phyloP scores from a whole-genome alignment of 192 early-diverging fungal species.

The Allomyces javanicus region DNA sequence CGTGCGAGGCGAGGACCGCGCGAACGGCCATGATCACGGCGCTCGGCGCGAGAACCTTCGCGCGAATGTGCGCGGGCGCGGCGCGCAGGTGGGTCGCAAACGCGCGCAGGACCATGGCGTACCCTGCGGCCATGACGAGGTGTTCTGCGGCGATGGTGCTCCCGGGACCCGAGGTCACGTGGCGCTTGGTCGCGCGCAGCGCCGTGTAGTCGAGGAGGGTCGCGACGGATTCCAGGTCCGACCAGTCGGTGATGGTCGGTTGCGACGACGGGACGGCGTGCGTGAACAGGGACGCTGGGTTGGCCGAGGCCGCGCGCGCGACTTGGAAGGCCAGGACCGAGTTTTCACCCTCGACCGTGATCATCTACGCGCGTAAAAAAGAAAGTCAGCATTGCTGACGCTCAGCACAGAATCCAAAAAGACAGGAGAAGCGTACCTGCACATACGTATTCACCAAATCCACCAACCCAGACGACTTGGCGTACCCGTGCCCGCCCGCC shows the following conservation, averaged over 20 bases:
- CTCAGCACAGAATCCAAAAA: too few species aligned
- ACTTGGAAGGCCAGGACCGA: not conserved
- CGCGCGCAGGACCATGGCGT: not conserved
- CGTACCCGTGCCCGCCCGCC: constrained; percentile 67
- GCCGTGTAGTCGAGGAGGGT: not conserved
- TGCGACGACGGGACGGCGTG: not conserved
- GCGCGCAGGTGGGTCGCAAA: not conserved
- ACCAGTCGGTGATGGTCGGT: not conserved
- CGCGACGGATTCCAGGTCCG: not conserved
- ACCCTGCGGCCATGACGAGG: not conserved
- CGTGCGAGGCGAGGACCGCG: not conserved
- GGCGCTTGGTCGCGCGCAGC: not conserved
- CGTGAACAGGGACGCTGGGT: not conserved
- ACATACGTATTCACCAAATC: constrained; percentile 45
- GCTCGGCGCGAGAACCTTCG: not conserved
- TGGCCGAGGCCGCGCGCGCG: not conserved
- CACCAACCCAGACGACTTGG: constrained; percentile 47
- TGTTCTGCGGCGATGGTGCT: not conserved
- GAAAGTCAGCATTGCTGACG: too few species aligned
- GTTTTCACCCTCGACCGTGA: not conserved
- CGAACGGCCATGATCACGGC: not conserved
- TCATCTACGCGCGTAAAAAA: not conserved
- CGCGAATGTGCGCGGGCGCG: not conserved
- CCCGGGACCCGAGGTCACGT: not conserved
- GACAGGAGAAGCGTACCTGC: constrained; percentile 1